Conservation (phyloP, 2,329 filamentous ascomycete species). For the Verticillium tricorpus region DNA sequence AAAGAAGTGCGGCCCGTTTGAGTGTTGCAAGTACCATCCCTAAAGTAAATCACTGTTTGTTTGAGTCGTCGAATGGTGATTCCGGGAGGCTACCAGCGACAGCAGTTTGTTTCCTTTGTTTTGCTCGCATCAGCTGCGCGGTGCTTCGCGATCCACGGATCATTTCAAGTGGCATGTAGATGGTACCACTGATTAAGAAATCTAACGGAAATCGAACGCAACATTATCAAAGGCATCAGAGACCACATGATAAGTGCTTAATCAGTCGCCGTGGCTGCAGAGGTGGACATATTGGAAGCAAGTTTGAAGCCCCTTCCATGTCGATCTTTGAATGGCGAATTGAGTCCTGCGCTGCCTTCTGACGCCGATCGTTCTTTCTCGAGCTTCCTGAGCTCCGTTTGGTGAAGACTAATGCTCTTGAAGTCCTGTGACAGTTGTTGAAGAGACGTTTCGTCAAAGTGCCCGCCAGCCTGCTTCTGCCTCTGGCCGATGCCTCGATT, state of each 20-base stretch:
- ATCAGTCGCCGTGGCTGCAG: neutral
- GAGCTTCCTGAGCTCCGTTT: neutral
- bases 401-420: neutral
- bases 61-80: too few relatives aligned
- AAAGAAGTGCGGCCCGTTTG: too few relatives aligned
- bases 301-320: conserved; percentile 9
- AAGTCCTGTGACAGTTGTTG: conserved; percentile 12
- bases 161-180: too few relatives aligned
- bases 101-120: too few relatives aligned
- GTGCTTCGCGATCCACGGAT: too few relatives aligned
- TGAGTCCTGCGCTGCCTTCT: neutral
- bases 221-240: too few relatives aligned
- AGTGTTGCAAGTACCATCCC: too few relatives aligned
- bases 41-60: too few relatives aligned
- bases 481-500: conserved; percentile 12
- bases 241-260: neutral
- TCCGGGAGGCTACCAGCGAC: too few relatives aligned
- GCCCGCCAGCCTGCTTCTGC: conserved; percentile 12
- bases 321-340: conserved; percentile 5
- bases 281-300: neutral
- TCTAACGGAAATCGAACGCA: too few relatives aligned
- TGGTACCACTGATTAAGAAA: too few relatives aligned
- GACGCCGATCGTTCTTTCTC: neutral
- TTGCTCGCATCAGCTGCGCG: too few relatives aligned
- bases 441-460: conserved; percentile 12